phyloP scores from a whole-genome alignment of 192 early-diverging fungal species.

The Jimgerdemannia flammicorona region DNA sequence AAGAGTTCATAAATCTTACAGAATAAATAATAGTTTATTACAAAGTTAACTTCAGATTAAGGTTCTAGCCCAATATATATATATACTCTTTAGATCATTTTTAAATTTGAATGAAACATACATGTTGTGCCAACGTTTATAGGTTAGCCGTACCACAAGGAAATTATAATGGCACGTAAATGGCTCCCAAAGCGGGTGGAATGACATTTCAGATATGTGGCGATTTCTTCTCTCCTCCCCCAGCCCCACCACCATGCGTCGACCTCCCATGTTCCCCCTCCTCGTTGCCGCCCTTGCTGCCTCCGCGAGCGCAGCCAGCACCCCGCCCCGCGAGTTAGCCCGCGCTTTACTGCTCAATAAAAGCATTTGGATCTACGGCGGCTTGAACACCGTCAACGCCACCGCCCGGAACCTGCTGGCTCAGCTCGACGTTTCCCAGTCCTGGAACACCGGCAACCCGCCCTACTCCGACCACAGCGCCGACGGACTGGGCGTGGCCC shows the following conservation, averaged over 20 bases:
- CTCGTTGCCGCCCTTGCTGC: background rate
- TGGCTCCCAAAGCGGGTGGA: no score
- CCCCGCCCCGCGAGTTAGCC: background rate
- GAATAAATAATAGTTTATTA: no score
- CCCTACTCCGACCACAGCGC: background rate
- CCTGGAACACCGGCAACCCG: background rate
- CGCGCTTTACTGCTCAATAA: background rate
- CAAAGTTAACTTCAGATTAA: no score
- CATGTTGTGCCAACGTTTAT: no score
- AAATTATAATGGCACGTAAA: no score
- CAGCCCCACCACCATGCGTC: background rate
- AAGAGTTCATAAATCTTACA: no score
- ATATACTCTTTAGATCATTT: no score
- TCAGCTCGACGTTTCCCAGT: background rate
- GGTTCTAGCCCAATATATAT: no score
- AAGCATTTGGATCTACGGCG: background rate
- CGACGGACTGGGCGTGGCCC: background rate
- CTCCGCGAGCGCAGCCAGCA: background rate
- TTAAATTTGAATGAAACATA: no score
- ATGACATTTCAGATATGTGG: no score
- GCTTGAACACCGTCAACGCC: background rate
- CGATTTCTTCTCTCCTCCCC: no score
- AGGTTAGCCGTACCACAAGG: no score
- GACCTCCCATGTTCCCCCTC: background rate
- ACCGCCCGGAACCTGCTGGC: background rate